phyloP scores from a whole-genome alignment of 2,329 filamentous ascomycete species.

The Colletotrichum noveboracense region DNA sequence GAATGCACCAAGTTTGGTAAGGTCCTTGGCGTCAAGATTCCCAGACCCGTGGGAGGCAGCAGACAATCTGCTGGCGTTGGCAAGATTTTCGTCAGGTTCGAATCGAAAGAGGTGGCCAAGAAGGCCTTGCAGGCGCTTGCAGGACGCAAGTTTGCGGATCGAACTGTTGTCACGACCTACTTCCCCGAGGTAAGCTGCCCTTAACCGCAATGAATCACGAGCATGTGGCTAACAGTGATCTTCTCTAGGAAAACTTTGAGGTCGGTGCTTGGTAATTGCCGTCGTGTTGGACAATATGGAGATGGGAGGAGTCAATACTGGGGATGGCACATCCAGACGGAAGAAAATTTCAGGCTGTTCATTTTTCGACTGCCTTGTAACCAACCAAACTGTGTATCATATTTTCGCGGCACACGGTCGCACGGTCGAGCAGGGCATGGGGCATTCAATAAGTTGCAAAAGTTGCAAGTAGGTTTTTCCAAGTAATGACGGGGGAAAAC shows the following conservation, averaged over 20 bases:
- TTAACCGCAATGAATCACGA: not conserved
- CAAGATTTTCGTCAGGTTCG: slow-evolving; percentile 98
- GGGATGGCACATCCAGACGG: not conserved
- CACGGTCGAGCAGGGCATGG: not conserved
- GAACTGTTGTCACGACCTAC: slow-evolving; percentile 95
- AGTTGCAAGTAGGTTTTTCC: not conserved
- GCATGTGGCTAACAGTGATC: slow-evolving; percentile 32
- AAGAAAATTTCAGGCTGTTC: not conserved
- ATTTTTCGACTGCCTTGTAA: slow-evolving; percentile 13
- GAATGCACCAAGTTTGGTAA: slow-evolving; percentile 92
- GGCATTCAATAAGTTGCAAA: not conserved
- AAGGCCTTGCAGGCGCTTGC: slow-evolving; percentile 90
- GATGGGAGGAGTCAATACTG: not conserved
- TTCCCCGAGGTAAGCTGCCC: slow-evolving; percentile 78
- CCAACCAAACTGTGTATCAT: slow-evolving; percentile 16
- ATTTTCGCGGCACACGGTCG: slow-evolving; percentile 2
- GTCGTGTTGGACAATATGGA: not conserved
- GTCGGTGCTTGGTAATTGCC: slow-evolving; percentile 78
- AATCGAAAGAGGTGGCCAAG: slow-evolving; percentile 75
- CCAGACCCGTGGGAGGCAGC: slow-evolving; percentile 81
- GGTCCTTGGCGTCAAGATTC: slow-evolving; percentile 89
- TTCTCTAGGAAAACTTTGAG: slow-evolving; percentile 87
- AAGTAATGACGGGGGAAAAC: not conserved
- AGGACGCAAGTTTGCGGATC: slow-evolving; percentile 92
- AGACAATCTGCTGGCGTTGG: slow-evolving; percentile 88